These are phyloP conservation scores for Pyrus pyrifolia DNA, from an alignment of 306 rosid genomes.

Conservation along the genomic window DNA sequence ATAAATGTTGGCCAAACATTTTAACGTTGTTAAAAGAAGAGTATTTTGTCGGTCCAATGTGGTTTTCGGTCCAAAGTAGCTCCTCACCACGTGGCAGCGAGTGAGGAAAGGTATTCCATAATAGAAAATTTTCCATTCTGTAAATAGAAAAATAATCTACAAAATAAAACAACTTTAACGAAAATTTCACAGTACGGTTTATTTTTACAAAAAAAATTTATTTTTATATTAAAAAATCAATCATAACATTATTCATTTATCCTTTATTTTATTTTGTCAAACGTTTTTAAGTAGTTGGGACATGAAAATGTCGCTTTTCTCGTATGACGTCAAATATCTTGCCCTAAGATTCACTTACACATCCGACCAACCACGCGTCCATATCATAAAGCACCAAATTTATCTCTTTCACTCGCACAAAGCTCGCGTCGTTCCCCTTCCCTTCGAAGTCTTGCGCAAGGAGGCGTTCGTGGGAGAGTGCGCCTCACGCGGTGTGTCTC, in stretches of 20 bases:
- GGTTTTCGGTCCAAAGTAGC: background rate
- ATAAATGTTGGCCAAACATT: no score
- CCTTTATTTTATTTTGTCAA: no score
- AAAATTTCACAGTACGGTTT: accelerated
- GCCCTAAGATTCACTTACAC: slow-evolving; percentile 20
- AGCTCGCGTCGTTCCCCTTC: background rate
- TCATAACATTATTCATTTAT: accelerated
- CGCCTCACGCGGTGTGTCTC: accelerated
- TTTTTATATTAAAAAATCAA: no score
- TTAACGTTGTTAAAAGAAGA: background rate
- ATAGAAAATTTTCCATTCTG: background rate
- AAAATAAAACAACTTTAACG: background rate
- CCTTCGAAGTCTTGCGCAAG: accelerated
- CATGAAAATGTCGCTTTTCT: background rate
- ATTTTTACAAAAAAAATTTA: no score
- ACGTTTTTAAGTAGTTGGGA: no score
- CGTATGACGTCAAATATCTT: slow-evolving; percentile 22
- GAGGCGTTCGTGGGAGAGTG: background rate
- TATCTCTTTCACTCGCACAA: background rate
- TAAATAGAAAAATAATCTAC: background rate
- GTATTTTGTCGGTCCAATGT: background rate
- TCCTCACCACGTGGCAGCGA: background rate
- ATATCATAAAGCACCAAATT: background rate
- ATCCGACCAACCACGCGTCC: slow-evolving; percentile 25
- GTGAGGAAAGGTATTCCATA: background rate